Percentiles rank a stretch among this genome's conserved stretches.
Conservation (phyloP, 371 early-diverging fungal genomes). For the Choanephora cucurbitarum region DNA sequence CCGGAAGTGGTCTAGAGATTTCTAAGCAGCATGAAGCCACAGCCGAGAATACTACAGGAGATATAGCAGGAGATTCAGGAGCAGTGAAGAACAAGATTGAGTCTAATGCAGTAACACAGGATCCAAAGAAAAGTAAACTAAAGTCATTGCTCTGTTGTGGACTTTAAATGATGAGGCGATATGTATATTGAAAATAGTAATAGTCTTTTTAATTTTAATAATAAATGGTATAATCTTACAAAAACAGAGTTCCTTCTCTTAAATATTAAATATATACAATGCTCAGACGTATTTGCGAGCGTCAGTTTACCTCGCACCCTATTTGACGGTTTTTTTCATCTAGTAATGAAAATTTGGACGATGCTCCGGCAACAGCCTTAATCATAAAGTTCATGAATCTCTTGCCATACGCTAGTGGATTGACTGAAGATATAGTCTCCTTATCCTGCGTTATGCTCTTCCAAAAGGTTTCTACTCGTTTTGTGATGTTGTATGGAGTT, state of each 20-base stretch:
- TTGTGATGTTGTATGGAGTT: slow-evolving; percentile 85
- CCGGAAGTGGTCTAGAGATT: no score
- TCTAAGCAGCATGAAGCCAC: no score
- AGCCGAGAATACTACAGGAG: no score
- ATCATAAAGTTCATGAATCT: slow-evolving; percentile 88
- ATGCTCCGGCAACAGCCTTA: slow-evolving; percentile 22
- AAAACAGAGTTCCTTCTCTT: neutral
- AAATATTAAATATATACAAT: neutral
- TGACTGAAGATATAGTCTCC: slow-evolving; percentile 82
- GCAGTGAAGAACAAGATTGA: no score
- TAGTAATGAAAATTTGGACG: slow-evolving; percentile 3
- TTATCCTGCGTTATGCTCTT: slow-evolving; percentile 78
- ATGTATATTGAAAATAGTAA: neutral
- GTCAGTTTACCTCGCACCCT: neutral
- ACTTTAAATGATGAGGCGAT: neutral
- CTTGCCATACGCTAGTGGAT: slow-evolving; percentile 80
- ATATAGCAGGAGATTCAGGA: no score
- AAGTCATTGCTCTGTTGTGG: slow-evolving; percentile 19
- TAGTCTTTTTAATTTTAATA: slow-evolving; percentile 4
- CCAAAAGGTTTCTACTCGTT: slow-evolving; percentile 83
- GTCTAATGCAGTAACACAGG: neutral
- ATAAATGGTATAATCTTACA: slow-evolving; percentile 5
- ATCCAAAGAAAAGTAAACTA: slow-evolving; percentile 16
- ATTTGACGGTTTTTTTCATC: slow-evolving; percentile 1
- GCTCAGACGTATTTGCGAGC: neutral